Base-by-base conservation (phyloP, 148 eudicot genomes). In the Talinum fruticosum region DNA sequence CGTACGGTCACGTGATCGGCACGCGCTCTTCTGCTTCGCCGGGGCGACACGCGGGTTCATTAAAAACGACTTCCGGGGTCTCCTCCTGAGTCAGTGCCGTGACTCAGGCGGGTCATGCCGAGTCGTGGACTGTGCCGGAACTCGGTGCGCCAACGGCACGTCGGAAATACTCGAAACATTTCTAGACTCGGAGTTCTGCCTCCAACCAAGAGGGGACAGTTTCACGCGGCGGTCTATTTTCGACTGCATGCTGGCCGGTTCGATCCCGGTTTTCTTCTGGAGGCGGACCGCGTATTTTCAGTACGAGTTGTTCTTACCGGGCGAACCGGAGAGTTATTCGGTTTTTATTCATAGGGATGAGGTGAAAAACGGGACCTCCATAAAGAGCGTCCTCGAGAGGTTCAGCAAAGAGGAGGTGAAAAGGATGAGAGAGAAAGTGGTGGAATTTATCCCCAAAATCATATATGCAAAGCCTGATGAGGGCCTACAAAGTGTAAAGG, bases 231-330 rank as follows among this genome's bases (percentile, higher is more conserved):
- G 97, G 84, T 95, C 99, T 2, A 86, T 88, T 3, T 95, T 95
- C 33, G 99, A 95, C 33, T 95, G 99, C 72, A 92, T 95, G 99
- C 30, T 95, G 10, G 99, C 97, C 37, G 99, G 99, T 76, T 91
- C 97, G 47, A 89, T 95, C 15, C 99, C 99, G 66, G 92, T 95
- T 36, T 92, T 95, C 34, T 95, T 95, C 84, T 95, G 99, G 99
- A 84, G 84, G 8, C 80, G 96, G 64, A 88, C 97, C 13, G 97
- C 99, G 4, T 95, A 95, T 47, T 65, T 59, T 47, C 99, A 95
- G 81, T 95, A 95, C 54, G 86, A 89, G 78, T 91, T 93, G 99
- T 92, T 92, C 76, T 77, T 95, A 54, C 97, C 97, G 54, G 82
- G 83, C 5, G 91, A 91, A 69, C 88, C 96, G 70, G 84, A 36